Percentiles rank a stretch among this genome's conserved stretches.
Evolutionary conservation across 345 rosid species (phyloP).

Genomic region (Eucalyptus curtisii): DNA sequence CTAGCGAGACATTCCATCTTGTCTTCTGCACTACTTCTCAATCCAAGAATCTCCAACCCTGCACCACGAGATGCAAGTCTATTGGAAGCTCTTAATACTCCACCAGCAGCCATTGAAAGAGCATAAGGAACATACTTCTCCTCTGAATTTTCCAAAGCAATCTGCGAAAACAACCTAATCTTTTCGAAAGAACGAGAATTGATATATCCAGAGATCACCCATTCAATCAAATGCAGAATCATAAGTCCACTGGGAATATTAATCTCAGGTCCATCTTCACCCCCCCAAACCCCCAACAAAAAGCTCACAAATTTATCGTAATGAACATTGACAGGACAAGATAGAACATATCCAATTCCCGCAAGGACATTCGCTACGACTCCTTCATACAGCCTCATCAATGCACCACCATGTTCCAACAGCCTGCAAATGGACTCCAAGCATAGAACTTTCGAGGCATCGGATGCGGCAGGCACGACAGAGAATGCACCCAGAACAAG

Average conservation of each 20-base stretch:
- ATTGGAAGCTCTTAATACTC: slow-evolving; percentile 55
- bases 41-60: slow-evolving; percentile 22
- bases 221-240: slow-evolving; percentile 78
- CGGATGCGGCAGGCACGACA: slow-evolving; percentile 38
- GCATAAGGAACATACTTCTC: slow-evolving; percentile 31
- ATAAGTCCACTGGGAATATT: slow-evolving; percentile 51
- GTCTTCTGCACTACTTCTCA: slow-evolving; percentile 51
- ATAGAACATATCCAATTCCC: slow-evolving; percentile 70
- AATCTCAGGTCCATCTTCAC: slow-evolving; percentile 35
- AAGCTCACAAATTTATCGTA: slow-evolving; percentile 34
- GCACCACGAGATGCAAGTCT: slow-evolving; percentile 23
- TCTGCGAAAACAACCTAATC: slow-evolving; percentile 23
- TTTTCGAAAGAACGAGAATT: slow-evolving; percentile 26
- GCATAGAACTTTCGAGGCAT: slow-evolving; percentile 34
- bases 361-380: slow-evolving; percentile 55
- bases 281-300: slow-evolving; percentile 54
- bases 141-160: slow-evolving; percentile 29
- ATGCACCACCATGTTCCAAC: slow-evolving; percentile 35
- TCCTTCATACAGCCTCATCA: slow-evolving; percentile 14
- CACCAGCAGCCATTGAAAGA: slow-evolving; percentile 63
- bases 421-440: slow-evolving; percentile 48
- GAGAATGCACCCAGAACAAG: slow-evolving; percentile 69
- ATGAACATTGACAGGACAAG: slow-evolving; percentile 37
- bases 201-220: slow-evolving; percentile 61
- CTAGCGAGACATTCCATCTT: slow-evolving; percentile 31